Evolutionary conservation across 2,329 filamentous ascomycete species (phyloP), one percentile per base, ranked within the genome.

Genomic region (Verticillium albo-atrum): DNA sequence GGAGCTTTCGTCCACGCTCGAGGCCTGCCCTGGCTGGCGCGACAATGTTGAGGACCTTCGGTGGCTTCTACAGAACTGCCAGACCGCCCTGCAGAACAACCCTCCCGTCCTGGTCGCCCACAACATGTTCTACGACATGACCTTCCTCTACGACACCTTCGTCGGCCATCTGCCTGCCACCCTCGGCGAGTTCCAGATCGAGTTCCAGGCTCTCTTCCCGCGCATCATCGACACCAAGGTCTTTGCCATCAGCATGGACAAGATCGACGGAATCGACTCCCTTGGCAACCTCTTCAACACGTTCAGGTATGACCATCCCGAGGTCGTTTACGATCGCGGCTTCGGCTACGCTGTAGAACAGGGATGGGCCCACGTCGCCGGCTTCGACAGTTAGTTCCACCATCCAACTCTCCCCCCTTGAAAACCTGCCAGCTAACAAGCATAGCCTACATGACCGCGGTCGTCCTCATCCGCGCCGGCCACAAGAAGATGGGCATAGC

Each of bases 81-180:
- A 77, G 50, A 17, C 32, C 6, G 68, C 62, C 23, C 62, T 79
- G 2, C 68, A 70, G 53, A 32, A 34, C 1, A 65, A 64, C 14
- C 62, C 61, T 2, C 75, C 71, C 0, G 64, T 85, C 1, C 65
- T 89, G 0, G 77, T 89, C 3, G 86, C 86, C 0, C 86, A 90
- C 71, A 89, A 90, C 65, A 76, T 85, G 60, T 84, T 89, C 63
- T 80, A 82, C 2, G 86, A 90, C 64, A 74, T 90, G 3, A 79
- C 84, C 35, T 89, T 89, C 65, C 71, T 89, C 35, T 86, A 88
- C 68, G 72, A 77, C n/a, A 81, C 79, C 1, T 90, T 90, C 68
- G 75, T 89, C 55, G 84, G 83, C 1, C 63, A 72, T 1, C 72
- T 89, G 2, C 87, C 87, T 0, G 71, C 75, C 2, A 81, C 74